Conservation (phyloP, 2,329 filamentous ascomycete genomes). For the Aotearoamyces nothofagi region DNA sequence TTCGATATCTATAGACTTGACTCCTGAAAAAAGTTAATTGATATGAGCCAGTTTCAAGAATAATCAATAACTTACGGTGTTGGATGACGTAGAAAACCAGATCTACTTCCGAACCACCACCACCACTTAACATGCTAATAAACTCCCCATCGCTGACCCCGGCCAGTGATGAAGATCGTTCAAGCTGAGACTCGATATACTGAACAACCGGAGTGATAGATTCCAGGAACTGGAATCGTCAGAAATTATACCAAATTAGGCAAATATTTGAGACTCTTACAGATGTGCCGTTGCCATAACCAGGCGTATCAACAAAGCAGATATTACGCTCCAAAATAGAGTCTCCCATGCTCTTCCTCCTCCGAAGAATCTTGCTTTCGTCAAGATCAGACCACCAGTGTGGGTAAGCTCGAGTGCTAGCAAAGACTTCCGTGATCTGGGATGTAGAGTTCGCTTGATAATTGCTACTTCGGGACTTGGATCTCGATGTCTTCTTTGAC, state of each 20-base stretch:
- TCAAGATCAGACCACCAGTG: conserved; percentile 79
- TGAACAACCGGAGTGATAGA: conserved; percentile 44
- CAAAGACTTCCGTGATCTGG: conserved; percentile 52
- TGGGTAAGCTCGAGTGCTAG: conserved; percentile 73
- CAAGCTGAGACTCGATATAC: conserved; percentile 59
- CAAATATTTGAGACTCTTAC: conserved; percentile 26
- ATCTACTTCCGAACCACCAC: conserved; percentile 73
- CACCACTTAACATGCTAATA: conserved; percentile 61
- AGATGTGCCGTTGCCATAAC: conserved; percentile 37
- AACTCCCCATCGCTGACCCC: conserved; percentile 59
- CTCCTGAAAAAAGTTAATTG: conserved; percentile 25
- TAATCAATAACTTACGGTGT: conserved; percentile 39
- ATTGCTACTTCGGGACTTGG: conserved; percentile 12
- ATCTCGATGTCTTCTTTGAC: conserved; percentile 12
- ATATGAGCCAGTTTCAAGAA: not conserved
- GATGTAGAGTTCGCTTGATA: conserved; percentile 18
- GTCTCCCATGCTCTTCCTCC: conserved; percentile 59
- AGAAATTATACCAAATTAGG: too few species aligned
- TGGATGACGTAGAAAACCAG: conserved; percentile 70
- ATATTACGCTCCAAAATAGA: conserved; percentile 78
- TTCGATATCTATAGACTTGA: conserved; percentile 50
- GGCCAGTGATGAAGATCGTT: conserved; percentile 43
- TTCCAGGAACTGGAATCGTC: conserved; percentile 35
- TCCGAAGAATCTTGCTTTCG: conserved; percentile 39
- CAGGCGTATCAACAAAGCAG: conserved; percentile 80